phyloP scores from a whole-genome alignment of 345 rosid genomes.

The Zanthoxylum bungeanum region DNA sequence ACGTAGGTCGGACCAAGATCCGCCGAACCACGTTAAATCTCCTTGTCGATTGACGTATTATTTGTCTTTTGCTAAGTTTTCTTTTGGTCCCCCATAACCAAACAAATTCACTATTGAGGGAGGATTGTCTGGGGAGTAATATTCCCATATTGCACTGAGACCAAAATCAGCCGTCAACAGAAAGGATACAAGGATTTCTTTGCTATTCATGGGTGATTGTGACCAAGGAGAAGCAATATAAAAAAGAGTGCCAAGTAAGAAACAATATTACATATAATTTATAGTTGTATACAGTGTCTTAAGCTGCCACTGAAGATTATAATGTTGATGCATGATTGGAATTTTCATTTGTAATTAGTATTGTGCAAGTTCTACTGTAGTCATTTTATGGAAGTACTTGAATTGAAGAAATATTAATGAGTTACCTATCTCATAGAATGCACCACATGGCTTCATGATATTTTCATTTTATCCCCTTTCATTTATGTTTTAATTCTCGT shows the following conservation, averaged over 20 bases:
- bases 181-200: neutral
- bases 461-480: too few relatives aligned
- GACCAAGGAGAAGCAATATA: neutral
- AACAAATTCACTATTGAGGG: too few relatives aligned
- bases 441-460: too few relatives aligned
- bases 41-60: too few relatives aligned
- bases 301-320: neutral
- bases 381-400: neutral
- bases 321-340: conserved; percentile 2
- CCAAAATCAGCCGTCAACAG: too few relatives aligned
- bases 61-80: too few relatives aligned
- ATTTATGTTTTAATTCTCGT: neutral
- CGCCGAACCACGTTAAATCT: too few relatives aligned
- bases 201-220: neutral
- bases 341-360: neutral
- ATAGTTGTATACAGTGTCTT: conserved; percentile 8
- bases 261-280: neutral
- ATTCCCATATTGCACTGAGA: too few relatives aligned
- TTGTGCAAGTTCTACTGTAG: neutral
- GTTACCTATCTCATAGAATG: neutral
- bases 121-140: too few relatives aligned
- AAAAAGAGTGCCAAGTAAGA: neutral
- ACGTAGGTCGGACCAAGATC: too few relatives aligned
- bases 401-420: neutral
- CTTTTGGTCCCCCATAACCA: too few relatives aligned